Conservation (phyloP, 2,329 filamentous ascomycete genomes). For the Curvularia verruculosa region DNA sequence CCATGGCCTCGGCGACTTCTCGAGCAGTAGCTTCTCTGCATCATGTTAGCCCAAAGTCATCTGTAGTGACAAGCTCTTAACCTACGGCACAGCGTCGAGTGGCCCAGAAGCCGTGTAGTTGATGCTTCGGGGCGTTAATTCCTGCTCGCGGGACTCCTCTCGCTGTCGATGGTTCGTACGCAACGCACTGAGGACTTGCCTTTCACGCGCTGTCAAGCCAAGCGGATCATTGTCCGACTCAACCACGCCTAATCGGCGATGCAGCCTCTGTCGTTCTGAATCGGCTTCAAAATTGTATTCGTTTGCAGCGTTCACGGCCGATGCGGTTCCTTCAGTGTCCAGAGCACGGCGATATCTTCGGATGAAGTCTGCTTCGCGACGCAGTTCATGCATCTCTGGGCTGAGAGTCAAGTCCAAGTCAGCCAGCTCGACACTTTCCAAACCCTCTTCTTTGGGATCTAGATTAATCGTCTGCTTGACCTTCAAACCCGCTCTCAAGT, state of each 20-base stretch:
- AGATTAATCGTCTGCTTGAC: constrained; percentile 73
- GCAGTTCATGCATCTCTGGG: constrained; percentile 55
- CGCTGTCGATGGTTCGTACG: constrained; percentile 50
- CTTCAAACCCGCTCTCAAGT: constrained; percentile 70
- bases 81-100: constrained; percentile 36
- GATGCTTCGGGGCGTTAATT: constrained; percentile 49
- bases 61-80: constrained; percentile 10
- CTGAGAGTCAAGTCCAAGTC: constrained; percentile 53
- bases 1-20: constrained; percentile 29
- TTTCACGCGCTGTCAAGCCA: constrained; percentile 54
- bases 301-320: constrained; percentile 49
- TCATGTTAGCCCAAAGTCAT: constrained; percentile 9
- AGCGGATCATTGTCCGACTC: constrained; percentile 54
- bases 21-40: constrained; percentile 26
- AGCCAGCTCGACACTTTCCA: constrained; percentile 63
- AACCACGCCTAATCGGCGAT: constrained; percentile 46
- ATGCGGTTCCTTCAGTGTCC: constrained; percentile 46
- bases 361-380: constrained; percentile 54
- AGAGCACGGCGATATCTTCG: constrained; percentile 51
- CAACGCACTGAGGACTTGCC: constrained; percentile 55
- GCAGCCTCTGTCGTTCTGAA: constrained; percentile 37
- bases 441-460: constrained; percentile 61
- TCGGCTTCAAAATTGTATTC: constrained; percentile 52
- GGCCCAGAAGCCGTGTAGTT: constrained; percentile 49
- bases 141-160: constrained; percentile 50